Conservation (phyloP, 1,284 basidiomycete genomes). For the Tetrapyrgos nigripes region DNA sequence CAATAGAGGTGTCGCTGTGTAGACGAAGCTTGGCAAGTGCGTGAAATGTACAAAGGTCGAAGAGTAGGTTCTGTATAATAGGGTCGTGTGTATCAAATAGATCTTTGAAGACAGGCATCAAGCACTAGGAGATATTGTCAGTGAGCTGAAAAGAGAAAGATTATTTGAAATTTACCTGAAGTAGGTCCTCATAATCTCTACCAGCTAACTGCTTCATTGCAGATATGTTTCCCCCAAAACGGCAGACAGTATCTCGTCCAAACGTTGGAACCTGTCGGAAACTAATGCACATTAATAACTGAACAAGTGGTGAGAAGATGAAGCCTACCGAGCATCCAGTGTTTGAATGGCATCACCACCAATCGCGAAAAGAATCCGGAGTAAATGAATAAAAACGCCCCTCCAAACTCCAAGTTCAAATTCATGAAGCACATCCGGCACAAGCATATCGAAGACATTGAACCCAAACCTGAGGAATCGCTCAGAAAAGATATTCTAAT, state of each 20-base stretch:
- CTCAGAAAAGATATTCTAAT: slow-evolving; percentile 28
- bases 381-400: neutral
- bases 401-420: slow-evolving; percentile 1
- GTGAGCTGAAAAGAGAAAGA: neutral
- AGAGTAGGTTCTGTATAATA: slow-evolving; percentile 8
- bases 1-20: slow-evolving; percentile 19
- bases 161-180: slow-evolving; percentile 24
- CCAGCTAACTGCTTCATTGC: slow-evolving; percentile 29
- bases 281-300: neutral
- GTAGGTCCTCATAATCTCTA: slow-evolving; percentile 33
- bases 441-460: slow-evolving; percentile 24
- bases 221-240: slow-evolving; percentile 24
- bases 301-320: neutral
- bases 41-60: slow-evolving; percentile 1
- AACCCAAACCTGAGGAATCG: slow-evolving; percentile 14
- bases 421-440: slow-evolving; percentile 21
- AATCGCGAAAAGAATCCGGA: neutral
- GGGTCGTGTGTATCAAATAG: neutral
- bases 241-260: slow-evolving; percentile 24
- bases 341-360: neutral
- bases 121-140: neutral
- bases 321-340: slow-evolving; percentile 27
- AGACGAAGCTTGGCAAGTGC: slow-evolving; percentile 26
- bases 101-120: slow-evolving; percentile 8
- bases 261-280: slow-evolving; percentile 19